Evolutionary conservation across 305 asterid species (phyloP).

Genomic region (Ruellia speciosa): DNA sequence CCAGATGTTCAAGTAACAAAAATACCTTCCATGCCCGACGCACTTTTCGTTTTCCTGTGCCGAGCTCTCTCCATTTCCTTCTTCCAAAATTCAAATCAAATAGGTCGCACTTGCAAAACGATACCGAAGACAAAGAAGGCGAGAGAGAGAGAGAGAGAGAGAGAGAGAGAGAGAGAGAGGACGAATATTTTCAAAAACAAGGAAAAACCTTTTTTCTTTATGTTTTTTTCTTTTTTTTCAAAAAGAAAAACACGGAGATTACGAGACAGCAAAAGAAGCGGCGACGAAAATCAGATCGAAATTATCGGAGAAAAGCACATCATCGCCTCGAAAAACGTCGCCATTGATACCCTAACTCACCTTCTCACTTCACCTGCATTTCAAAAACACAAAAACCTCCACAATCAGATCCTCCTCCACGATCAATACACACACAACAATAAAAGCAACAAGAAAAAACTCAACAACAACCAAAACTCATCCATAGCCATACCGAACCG

Average conservation of each 20-base stretch:
- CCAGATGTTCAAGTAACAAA: conserved; percentile 4
- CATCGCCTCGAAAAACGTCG: conserved; percentile 44
- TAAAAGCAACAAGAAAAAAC: neutral
- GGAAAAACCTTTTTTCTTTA: neutral
- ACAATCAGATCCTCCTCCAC: conserved; percentile 18
- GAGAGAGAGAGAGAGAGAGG: conserved; percentile 6
- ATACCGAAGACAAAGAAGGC: conserved; percentile 10
- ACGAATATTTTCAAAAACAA: conserved; percentile 8
- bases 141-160: neutral
- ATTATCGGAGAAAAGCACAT: conserved; percentile 44
- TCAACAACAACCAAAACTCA: neutral
- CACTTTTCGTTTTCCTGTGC: conserved; percentile 67
- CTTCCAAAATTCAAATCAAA: conserved; percentile 31
- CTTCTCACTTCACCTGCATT: conserved; percentile 30
- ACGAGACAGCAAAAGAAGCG: conserved; percentile 22
- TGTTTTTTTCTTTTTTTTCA: conserved; percentile 21
- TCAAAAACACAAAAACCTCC: conserved; percentile 9
- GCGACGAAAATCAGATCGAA: conserved; percentile 39
- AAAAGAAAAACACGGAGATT: conserved; percentile 22
- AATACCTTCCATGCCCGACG: conserved; percentile 63
- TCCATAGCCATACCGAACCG: conserved; percentile 1
- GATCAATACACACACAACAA: conserved; percentile 23
- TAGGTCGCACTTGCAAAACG: conserved; percentile 21
- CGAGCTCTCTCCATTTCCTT: conserved; percentile 69
- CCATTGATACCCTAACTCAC: conserved; percentile 25